A percentile compares a stretch with the other conserved stretches of the same genome.
Evolutionary conservation across 1,284 basidiomycete genomes (phyloP).

Genomic region (Ustilago bromivora): DNA sequence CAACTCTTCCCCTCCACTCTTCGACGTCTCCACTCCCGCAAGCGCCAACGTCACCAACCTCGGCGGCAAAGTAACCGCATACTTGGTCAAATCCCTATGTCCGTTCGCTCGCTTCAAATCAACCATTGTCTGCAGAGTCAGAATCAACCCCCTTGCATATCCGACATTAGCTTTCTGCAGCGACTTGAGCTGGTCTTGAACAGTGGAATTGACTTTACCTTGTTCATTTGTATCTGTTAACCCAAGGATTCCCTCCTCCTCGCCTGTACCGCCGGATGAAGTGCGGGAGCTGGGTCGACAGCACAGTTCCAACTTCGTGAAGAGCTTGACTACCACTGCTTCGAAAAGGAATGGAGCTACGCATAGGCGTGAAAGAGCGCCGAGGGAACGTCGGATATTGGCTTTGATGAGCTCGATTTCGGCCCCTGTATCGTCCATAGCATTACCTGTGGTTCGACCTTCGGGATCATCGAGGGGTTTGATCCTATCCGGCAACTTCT

Average conservation of each 20-base stretch:
- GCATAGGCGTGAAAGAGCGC: constrained; percentile 81
- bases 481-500: constrained; percentile 51
- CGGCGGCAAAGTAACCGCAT: constrained; percentile 51
- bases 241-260: constrained; percentile 69
- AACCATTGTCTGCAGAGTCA: constrained; percentile 60
- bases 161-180: constrained; percentile 55
- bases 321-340: constrained; percentile 82
- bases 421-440: constrained; percentile 43
- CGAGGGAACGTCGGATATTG: constrained; percentile 75
- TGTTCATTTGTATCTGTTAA: constrained; percentile 81
- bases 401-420: constrained; percentile 39
- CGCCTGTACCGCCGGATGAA: constrained; percentile 16
- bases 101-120: constrained; percentile 54
- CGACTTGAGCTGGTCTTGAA: constrained; percentile 70
- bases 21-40: constrained; percentile 15
- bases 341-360: constrained; percentile 83
- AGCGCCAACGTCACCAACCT: constrained; percentile 50
- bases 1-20: background rate
- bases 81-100: constrained; percentile 52
- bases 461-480: constrained; percentile 30
- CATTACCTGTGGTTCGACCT: constrained; percentile 24
- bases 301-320: constrained; percentile 83
- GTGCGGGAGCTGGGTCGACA: constrained; percentile 77
- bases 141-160: constrained; percentile 63
- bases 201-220: constrained; percentile 75